Evolutionary conservation across 306 rosid genomes (phyloP).

Genomic region (Acacia confusa): DNA sequence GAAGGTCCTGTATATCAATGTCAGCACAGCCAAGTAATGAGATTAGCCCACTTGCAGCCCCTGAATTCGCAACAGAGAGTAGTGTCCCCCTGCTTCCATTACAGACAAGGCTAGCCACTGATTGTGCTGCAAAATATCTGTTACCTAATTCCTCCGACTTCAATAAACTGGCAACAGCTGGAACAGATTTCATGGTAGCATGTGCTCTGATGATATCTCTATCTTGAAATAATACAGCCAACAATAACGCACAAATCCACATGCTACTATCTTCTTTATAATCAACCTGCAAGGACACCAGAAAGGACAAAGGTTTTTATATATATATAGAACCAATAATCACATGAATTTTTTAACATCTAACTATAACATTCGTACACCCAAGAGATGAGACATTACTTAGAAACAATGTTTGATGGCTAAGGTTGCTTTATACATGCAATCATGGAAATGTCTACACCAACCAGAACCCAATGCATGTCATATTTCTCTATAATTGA

Average conservation of each 20-base stretch:
- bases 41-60: slow-evolving; percentile 89
- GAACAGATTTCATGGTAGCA: slow-evolving; percentile 92
- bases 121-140: slow-evolving; percentile 94
- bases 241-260: slow-evolving; percentile 87
- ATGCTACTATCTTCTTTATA: slow-evolving; percentile 86
- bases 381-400: slow-evolving; percentile 4
- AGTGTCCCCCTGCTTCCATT: slow-evolving; percentile 99
- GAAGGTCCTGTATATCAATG: slow-evolving; percentile 77
- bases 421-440: slow-evolving; percentile 1
- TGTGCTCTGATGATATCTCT: slow-evolving; percentile 94
- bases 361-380: neutral
- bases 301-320: slow-evolving; percentile 22
- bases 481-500: slow-evolving; percentile 10
- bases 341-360: slow-evolving; percentile 6
- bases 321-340: slow-evolving; percentile 22
- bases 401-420: slow-evolving; percentile 18
- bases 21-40: slow-evolving; percentile 97
- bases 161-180: slow-evolving; percentile 79
- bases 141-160: slow-evolving; percentile 86
- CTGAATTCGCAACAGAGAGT: slow-evolving; percentile 93
- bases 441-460: slow-evolving; percentile 18
- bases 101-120: slow-evolving; percentile 91
- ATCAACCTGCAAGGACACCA: slow-evolving; percentile 61
- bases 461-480: slow-evolving; percentile 23
- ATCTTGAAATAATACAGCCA: slow-evolving; percentile 90